Evolutionary conservation across 148 eudicot species (phyloP).

Genomic region (Spergularia marina): DNA sequence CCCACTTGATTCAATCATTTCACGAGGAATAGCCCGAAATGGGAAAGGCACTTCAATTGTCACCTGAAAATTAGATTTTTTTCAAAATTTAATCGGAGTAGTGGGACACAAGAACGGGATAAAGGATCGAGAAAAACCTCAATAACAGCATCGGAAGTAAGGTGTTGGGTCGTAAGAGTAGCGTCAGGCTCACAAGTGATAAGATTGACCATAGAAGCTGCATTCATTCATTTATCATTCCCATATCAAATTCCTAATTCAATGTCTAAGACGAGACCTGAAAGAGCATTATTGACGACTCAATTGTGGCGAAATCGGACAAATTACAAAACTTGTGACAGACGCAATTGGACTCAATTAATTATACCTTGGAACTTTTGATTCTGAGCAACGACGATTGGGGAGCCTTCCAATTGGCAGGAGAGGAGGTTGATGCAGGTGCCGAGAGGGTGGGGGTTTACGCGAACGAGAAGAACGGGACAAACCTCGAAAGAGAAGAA

Average conservation of each 20-base stretch:
- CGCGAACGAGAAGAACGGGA: conserved; percentile 81
- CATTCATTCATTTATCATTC: conserved; percentile 52
- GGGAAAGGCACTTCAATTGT: conserved; percentile 85
- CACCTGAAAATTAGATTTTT: conserved; percentile 42
- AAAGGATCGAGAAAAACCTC: conserved; percentile 37
- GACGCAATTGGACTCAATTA: too few species aligned
- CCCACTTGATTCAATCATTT: conserved; percentile 79
- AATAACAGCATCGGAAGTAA: conserved; percentile 72
- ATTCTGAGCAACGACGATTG: conserved; percentile 84
- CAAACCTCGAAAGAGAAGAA: conserved; percentile 87
- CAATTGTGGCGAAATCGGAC: conserved; percentile 6
- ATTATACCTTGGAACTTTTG: conserved; percentile 70
- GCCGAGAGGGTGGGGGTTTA: conserved; percentile 71
- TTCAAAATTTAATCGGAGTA: too few species aligned
- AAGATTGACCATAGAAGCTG: conserved; percentile 83
- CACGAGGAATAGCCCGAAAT: conserved; percentile 66
- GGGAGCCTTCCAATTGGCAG: conserved; percentile 92
- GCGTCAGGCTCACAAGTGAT: conserved; percentile 48
- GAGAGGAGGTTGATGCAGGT: conserved; percentile 78
- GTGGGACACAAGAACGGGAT: too few species aligned
- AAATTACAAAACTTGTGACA: too few species aligned
- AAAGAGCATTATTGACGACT: conserved; percentile 53
- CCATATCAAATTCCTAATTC: conserved; percentile 84
- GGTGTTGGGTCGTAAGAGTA: conserved; percentile 40
- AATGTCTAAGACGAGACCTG: conserved; percentile 77